These are phyloP conservation scores for Pythium aristosporum DNA, from an alignment of 352 stramenopile species.

Conservation along the genomic window DNA sequence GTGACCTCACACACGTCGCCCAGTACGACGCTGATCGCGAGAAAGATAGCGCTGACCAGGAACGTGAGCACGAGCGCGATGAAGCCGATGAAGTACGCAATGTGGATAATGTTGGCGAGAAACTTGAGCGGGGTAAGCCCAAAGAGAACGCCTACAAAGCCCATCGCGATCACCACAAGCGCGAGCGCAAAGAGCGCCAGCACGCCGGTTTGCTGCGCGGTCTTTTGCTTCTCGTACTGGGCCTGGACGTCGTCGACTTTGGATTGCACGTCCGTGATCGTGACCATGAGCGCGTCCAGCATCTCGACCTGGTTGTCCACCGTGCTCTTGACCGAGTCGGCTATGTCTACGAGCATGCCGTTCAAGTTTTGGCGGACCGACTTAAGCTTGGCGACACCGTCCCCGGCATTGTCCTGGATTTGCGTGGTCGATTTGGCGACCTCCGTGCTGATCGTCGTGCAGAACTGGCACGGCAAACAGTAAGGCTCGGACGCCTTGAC, in stretches of 20 bases:
- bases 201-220: conserved; percentile 38
- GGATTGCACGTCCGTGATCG: conserved; percentile 31
- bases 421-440: conserved; percentile 27
- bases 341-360: conserved; percentile 37
- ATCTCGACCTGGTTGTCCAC: conserved; percentile 38
- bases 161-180: conserved; percentile 49
- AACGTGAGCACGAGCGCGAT: conserved; percentile 65
- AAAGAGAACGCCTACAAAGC: conserved; percentile 66
- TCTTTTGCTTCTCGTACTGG: conserved; percentile 45
- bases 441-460: conserved; percentile 38
- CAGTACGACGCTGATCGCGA: conserved; percentile 55
- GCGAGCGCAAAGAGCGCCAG: conserved; percentile 57
- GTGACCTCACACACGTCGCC: conserved; percentile 64
- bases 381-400: conserved; percentile 35
- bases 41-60: conserved; percentile 51
- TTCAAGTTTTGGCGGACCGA: conserved; percentile 38
- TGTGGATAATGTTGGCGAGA: conserved; percentile 69
- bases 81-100: conserved; percentile 71
- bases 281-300: conserved; percentile 28
- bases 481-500: conserved; percentile 20
- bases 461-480: conserved; percentile 40
- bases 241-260: conserved; percentile 36
- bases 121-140: conserved; percentile 58
- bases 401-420: conserved; percentile 40
- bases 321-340: conserved; percentile 32